phyloP scores from a whole-genome alignment of 768 basidiomycete genomes.

The Boletus vermiculosoides region DNA sequence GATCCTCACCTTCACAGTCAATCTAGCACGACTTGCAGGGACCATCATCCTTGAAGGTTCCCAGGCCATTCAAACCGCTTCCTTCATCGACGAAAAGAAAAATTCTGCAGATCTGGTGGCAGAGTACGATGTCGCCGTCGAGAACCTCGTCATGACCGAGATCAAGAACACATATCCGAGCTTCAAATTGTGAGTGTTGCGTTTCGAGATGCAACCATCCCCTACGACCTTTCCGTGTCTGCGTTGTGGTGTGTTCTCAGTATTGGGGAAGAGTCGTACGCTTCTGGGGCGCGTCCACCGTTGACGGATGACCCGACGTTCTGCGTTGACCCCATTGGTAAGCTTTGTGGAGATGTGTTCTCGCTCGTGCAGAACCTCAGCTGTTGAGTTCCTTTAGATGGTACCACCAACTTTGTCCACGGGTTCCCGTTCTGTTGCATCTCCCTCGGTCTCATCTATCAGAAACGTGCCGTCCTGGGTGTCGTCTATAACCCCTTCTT shows the following conservation, averaged over 20 bases:
- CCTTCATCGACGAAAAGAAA: conserved; percentile 75
- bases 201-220: not conserved
- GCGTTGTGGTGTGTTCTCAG: conserved; percentile 41
- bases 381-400: conserved; percentile 46
- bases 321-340: conserved; percentile 93
- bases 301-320: conserved; percentile 90
- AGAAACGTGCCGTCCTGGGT: conserved; percentile 75
- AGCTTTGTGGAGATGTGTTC: conserved; percentile 9
- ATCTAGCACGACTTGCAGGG: conserved; percentile 71
- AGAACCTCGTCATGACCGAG: conserved; percentile 74
- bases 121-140: conserved; percentile 88
- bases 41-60: conserved; percentile 73
- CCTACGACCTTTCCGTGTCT: not conserved
- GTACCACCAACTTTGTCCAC: conserved; percentile 85
- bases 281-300: conserved; percentile 61
- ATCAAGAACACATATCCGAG: conserved; percentile 63
- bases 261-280: conserved; percentile 92
- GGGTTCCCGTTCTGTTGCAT: conserved; percentile 87
- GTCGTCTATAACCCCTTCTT: conserved; percentile 93
- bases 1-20: conserved; percentile 64
- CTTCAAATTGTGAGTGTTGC: conserved; percentile 72
- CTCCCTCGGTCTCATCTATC: conserved; percentile 85
- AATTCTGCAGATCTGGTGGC: conserved; percentile 95
- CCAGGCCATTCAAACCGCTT: conserved; percentile 60
- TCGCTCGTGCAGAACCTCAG: not conserved